Evolutionary conservation across 495 filamentous ascomycete species (phyloP).

Genomic region (Aspergillus bridgeri): DNA sequence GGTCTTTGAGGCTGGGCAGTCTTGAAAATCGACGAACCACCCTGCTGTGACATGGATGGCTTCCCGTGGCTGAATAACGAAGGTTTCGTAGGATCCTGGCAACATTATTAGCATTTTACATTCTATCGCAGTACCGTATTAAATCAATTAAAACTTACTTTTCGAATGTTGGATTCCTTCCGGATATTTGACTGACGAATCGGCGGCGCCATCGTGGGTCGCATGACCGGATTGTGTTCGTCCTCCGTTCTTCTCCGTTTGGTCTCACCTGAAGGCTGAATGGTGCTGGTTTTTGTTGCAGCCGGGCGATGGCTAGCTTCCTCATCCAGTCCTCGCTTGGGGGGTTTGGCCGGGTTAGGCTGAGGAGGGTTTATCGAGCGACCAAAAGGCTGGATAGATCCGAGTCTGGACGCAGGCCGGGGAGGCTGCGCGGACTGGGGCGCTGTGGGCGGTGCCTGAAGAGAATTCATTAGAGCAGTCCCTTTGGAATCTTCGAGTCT

Average conservation of each 20-base stretch:
- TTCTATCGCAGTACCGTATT: neutral
- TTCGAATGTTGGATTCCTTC: constrained; percentile 51
- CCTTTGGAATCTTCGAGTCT: neutral
- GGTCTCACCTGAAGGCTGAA: constrained; percentile 46
- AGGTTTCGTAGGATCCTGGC: constrained; percentile 56
- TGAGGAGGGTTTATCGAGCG: constrained; percentile 48
- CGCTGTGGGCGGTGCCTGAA: neutral
- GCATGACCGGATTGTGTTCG: constrained; percentile 47
- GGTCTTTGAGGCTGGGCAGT: constrained; percentile 52
- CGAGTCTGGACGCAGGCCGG: constrained; percentile 53
- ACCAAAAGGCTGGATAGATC: constrained; percentile 47
- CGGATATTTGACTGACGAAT: constrained; percentile 77
- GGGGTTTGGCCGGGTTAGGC: constrained; percentile 62
- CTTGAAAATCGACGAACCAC: constrained; percentile 39
- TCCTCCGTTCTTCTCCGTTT: constrained; percentile 60
- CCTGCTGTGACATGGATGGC: constrained; percentile 43
- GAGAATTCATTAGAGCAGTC: constrained; percentile 18
- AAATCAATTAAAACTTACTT: constrained; percentile 1
- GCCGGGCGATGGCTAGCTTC: constrained; percentile 46
- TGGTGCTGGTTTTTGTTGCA: constrained; percentile 39
- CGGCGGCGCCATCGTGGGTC: constrained; percentile 71
- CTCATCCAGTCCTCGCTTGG: constrained; percentile 57
- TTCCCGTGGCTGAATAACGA: constrained; percentile 61
- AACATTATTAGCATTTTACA: constrained; percentile 18
- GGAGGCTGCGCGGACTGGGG: constrained; percentile 15